Percentiles rank a stretch among this genome's conserved stretches.
Evolutionary conservation across 345 rosid genomes (phyloP).

Genomic region (Nasturtium officinale): DNA sequence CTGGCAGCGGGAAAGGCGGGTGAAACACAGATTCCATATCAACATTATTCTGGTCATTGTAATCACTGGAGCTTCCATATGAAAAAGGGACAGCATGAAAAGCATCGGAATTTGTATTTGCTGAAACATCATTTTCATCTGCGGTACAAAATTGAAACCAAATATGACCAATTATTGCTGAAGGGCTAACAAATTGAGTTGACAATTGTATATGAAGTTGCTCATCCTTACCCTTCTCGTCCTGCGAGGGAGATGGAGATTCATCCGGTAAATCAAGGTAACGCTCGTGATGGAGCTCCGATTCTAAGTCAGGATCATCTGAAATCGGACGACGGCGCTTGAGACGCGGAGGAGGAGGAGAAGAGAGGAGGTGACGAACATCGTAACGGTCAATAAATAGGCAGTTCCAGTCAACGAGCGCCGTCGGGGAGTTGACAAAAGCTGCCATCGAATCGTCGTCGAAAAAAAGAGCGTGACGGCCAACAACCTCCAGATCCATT

Average conservation of each 20-base stretch:
- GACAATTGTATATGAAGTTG: too few relatives aligned
- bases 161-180: slow-evolving; percentile 18
- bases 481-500: slow-evolving; percentile 86
- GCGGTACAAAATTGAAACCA: slow-evolving; percentile 25
- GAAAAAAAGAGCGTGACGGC: slow-evolving; percentile 91
- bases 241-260: slow-evolving; percentile 45
- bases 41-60: slow-evolving; percentile 44
- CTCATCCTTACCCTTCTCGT: slow-evolving; percentile 51
- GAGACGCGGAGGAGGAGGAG: slow-evolving; percentile 74
- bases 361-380: slow-evolving; percentile 91
- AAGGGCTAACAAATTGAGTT: neutral
- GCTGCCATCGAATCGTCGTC: slow-evolving; percentile 85
- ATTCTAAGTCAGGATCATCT: slow-evolving; percentile 48
- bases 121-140: slow-evolving; percentile 54
- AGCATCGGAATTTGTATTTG: slow-evolving; percentile 43
- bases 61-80: slow-evolving; percentile 63
- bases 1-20: slow-evolving; percentile 85
- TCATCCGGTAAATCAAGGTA: slow-evolving; percentile 62
- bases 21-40: slow-evolving; percentile 58
- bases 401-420: slow-evolving; percentile 93
- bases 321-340: slow-evolving; percentile 51
- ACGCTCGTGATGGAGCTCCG: slow-evolving; percentile 79
- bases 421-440: slow-evolving; percentile 77
- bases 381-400: slow-evolving; percentile 95
- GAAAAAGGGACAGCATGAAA: slow-evolving; percentile 70